Evolutionary conservation across 2,329 filamentous ascomycete species (phyloP).

Genomic region (Epichloe sibirici): DNA sequence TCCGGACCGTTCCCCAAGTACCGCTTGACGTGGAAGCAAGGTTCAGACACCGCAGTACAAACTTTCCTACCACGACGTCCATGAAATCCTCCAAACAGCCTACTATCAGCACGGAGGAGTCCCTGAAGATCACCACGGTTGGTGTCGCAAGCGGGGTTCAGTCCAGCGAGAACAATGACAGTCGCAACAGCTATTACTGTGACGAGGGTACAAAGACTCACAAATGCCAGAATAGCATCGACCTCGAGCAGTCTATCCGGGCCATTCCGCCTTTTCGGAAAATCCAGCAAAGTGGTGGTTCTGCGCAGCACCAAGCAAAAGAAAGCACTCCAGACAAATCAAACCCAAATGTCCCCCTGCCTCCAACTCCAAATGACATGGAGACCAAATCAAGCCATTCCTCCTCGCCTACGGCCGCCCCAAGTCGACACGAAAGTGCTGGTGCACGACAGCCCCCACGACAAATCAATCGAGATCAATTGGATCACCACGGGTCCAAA

Average conservation of each 20-base stretch:
- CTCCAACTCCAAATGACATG: too few relatives aligned
- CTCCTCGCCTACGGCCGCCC: too few relatives aligned
- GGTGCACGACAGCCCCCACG: too few relatives aligned
- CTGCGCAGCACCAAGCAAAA: too few relatives aligned
- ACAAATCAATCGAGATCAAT: too few relatives aligned
- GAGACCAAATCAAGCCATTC: too few relatives aligned
- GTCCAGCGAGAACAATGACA: slow-evolving; percentile 2
- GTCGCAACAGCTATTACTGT: background rate
- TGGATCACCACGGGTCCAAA: too few relatives aligned
- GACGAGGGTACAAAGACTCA: background rate
- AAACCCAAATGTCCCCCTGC: too few relatives aligned
- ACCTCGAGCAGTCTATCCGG: background rate
- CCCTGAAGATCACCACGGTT: slow-evolving; percentile 33
- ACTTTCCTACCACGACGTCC: slow-evolving; percentile 21
- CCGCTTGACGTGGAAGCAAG: slow-evolving; percentile 24
- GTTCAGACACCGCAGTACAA: slow-evolving; percentile 21
- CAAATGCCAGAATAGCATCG: slow-evolving; percentile 3
- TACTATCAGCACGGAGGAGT: slow-evolving; percentile 35
- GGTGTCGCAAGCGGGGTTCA: slow-evolving; percentile 31
- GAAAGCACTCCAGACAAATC: too few relatives aligned
- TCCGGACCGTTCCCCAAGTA: slow-evolving; percentile 21
- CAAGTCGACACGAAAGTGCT: too few relatives aligned
- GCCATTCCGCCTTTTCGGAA: too few relatives aligned
- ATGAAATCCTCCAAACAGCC: slow-evolving; percentile 25
- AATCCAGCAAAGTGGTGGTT: too few relatives aligned